Percentiles rank a stretch among this genome's conserved stretches.
phyloP scores from a whole-genome alignment of 257 asterid species.

The Mitragyna speciosa region DNA sequence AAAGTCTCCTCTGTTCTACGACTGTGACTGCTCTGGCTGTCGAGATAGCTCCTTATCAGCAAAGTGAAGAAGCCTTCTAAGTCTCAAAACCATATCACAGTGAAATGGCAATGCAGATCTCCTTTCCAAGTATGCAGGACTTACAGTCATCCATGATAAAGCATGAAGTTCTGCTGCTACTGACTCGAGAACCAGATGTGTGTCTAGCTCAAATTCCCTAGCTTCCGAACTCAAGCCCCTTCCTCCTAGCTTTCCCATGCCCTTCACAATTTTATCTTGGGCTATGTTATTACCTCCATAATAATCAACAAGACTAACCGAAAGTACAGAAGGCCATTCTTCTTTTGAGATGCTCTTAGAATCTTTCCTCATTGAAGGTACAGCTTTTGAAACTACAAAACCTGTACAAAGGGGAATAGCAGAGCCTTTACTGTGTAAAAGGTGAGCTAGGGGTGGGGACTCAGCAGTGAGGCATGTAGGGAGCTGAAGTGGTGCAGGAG shows the following conservation, averaged over 20 bases:
- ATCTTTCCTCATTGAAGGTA: slow-evolving; percentile 87
- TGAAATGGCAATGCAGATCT: slow-evolving; percentile 90
- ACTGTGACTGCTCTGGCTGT: slow-evolving; percentile 61
- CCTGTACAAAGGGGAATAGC: slow-evolving; percentile 86
- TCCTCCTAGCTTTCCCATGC: slow-evolving; percentile 50
- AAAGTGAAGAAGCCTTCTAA: slow-evolving; percentile 90
- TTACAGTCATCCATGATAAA: slow-evolving; percentile 94
- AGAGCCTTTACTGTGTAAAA: slow-evolving; percentile 94
- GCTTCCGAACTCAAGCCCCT: slow-evolving; percentile 54
- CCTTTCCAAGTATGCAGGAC: slow-evolving; percentile 89
- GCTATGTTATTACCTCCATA: slow-evolving; percentile 65
- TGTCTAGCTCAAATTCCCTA: slow-evolving; percentile 67
- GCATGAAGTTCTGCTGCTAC: slow-evolving; percentile 96
- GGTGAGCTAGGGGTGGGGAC: slow-evolving; percentile 97
- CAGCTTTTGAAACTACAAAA: slow-evolving; percentile 89
- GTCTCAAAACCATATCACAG: slow-evolving; percentile 89
- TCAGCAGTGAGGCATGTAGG: slow-evolving; percentile 95
- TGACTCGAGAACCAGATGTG: slow-evolving; percentile 63
- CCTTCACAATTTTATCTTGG: slow-evolving; percentile 61
- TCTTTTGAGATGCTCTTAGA: slow-evolving; percentile 58
- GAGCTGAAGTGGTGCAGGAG: slow-evolving; percentile 82
- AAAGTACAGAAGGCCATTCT: slow-evolving; percentile 95
- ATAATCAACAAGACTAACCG: slow-evolving; percentile 80
- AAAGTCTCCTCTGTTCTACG: neutral
- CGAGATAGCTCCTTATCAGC: slow-evolving; percentile 85